Evolutionary conservation across 352 stramenopile genomes (phyloP), one percentile per base, ranked within the genome.

Genomic region (Pythium pyrilobum): DNA sequence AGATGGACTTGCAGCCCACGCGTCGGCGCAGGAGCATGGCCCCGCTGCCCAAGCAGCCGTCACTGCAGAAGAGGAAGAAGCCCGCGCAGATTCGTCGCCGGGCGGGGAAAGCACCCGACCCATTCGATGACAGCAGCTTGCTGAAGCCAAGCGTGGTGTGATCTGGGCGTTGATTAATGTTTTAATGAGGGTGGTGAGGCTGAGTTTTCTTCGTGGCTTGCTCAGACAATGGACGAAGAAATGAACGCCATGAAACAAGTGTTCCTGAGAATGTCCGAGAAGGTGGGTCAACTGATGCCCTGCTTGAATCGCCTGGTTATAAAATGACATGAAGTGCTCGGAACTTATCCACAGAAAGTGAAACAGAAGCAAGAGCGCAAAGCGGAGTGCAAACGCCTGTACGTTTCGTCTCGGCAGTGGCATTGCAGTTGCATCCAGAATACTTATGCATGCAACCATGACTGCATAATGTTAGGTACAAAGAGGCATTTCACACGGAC

Each of bases 241-340:
- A 67, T 67, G 60, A 56, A 59, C 28, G 60, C 48, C 12, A 67
- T 67, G 52, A 62, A 63, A 38, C 38, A 67, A 53, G 60, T 67
- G 29, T 67, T 67, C 36, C 33, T 56, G 12, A 53, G 60, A 11
- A 67, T 67, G 60, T 63, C 60, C 18, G 60, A 67, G 48, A 67
- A 67, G 48, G 60, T 67, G 31, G 16, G 45, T 20, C 10, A 9
- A 23, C 41, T 27, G 16, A 38, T 39, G 7, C n/a, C n/a, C n/a
- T n/a, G n/a, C n/a, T n/a, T n/a, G n/a, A n/a, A n/a, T n/a, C n/a
- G n/a, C n/a, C n/a, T n/a, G n/a, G n/a, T n/a, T n/a, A n/a, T n/a
- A n/a, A n/a, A n/a, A n/a, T n/a, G n/a, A n/a, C n/a, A n/a, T n/a
- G n/a, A n/a, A n/a, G n/a, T n/a, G n/a, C n/a, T n/a, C n/a, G n/a